phyloP scores from a whole-genome alignment of 306 rosid species.

The Sindora glabra region DNA sequence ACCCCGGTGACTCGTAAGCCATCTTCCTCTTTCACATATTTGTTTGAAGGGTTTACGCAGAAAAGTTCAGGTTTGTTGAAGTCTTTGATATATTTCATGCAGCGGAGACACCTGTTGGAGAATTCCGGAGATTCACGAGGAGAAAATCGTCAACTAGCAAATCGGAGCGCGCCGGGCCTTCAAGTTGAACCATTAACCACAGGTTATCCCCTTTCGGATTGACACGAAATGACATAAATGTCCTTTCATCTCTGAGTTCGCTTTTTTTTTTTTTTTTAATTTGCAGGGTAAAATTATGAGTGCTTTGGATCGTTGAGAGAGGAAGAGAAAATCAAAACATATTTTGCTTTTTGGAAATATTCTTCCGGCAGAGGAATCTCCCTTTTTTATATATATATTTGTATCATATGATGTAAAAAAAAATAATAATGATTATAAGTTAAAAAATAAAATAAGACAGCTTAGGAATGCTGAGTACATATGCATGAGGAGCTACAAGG shows the following conservation, averaged over 20 bases:
- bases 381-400: conserved; percentile 24
- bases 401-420: too few species aligned
- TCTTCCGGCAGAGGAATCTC: conserved; percentile 25
- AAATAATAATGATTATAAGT: too few species aligned
- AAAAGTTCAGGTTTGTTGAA: too few species aligned
- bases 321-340: conserved; percentile 15
- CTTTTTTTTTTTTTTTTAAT: not conserved
- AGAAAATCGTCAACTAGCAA: conserved; percentile 29
- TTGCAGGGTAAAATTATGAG: conserved; percentile 66
- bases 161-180: conserved; percentile 18
- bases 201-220: conserved; percentile 36
- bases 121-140: conserved; percentile 50
- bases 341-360: conserved; percentile 9
- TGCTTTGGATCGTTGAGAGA: conserved; percentile 66
- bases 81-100: too few species aligned
- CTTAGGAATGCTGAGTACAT: conserved; percentile 11
- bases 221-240: not conserved
- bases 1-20: conserved; percentile 65
- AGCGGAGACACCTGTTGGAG: conserved; percentile 55
- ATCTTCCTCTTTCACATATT: not conserved
- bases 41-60: not conserved
- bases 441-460: conserved; percentile 22
- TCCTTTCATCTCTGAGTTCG: not conserved
- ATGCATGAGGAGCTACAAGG: too few species aligned
- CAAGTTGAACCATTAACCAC: conserved; percentile 45